Evolutionary conservation across 2,329 filamentous ascomycete species (phyloP).

Genomic region (Alternaria tenuissima): DNA sequence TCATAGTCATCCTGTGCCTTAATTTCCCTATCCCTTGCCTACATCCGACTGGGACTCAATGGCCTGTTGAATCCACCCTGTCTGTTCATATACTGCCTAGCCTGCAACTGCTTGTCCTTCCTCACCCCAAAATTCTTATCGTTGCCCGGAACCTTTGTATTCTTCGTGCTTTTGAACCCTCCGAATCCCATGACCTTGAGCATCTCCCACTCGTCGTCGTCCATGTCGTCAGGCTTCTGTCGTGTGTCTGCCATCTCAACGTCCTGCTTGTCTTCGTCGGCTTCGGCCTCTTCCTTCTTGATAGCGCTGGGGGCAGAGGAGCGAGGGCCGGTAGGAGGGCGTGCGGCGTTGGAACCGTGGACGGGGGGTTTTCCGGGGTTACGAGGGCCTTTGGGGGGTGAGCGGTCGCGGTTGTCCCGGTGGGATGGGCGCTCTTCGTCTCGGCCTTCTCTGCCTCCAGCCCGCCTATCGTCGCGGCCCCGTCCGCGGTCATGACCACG

Average conservation of each 20-base stretch:
- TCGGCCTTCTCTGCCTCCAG: background rate
- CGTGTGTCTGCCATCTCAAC: constrained; percentile 39
- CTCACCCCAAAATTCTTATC: constrained; percentile 77
- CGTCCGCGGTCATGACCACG: constrained; percentile 20
- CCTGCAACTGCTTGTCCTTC: constrained; percentile 94
- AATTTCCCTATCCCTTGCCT: background rate
- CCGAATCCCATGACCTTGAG: constrained; percentile 89
- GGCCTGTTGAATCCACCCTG: constrained; percentile 83
- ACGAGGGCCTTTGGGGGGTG: constrained; percentile 38
- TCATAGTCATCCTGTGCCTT: no score
- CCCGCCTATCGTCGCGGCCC: constrained; percentile 24
- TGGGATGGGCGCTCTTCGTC: constrained; percentile 17
- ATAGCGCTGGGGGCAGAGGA: constrained; percentile 5
- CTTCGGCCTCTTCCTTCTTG: constrained; percentile 11
- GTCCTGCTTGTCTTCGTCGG: constrained; percentile 29
- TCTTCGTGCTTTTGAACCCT: constrained; percentile 85
- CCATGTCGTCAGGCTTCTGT: constrained; percentile 52
- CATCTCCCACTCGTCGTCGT: constrained; percentile 77
- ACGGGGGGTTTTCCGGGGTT: constrained; percentile 19
- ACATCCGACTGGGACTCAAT: constrained; percentile 57
- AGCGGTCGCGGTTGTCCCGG: constrained; percentile 20
- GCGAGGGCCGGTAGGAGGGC: constrained; percentile 22
- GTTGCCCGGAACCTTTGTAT: constrained; percentile 88
- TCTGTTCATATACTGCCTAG: constrained; percentile 96
- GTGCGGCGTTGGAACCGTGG: constrained; percentile 12